Evolutionary conservation across 495 filamentous ascomycete genomes (phyloP), one percentile per base, ranked within the genome.

Genomic region (Endocarpon pusillum): DNA sequence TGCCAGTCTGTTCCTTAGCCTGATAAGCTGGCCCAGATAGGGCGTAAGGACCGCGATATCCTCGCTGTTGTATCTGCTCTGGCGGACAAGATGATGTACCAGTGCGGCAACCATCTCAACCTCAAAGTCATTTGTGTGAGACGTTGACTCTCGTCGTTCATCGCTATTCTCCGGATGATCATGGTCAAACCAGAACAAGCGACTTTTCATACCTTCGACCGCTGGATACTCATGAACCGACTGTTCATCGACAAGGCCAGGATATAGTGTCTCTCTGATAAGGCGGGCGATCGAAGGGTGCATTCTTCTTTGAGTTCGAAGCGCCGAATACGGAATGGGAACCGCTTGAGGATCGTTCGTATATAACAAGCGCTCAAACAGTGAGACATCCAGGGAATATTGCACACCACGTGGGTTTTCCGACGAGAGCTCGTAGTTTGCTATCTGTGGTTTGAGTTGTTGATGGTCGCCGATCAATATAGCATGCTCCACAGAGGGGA

Each of bases 11-110:
- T 55, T 51, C 4, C 64, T 58, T 19, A 89, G 57, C 23, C 64
- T 67, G 20, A 68, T 62, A 4, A 91, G 54, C 44, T 92, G 82
- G 7, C 77, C 75, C 5, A 75, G 49, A 42, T 85, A 84, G 0
- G 78, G 83, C 1, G 81, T 85, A 1, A 91, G 41, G 6, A 92
- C 71, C 2, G 81, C 79, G 47, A 92, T 86, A 32, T 91, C 78
- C 0, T 62, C 58, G 1, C 44, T 52, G 22, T 44, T n/a, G 41
- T 87, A 87, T 1, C 43, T 44, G 3, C 78, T 76, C 43, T 91
- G 81, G 1, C 57, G 57, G n/a, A 81, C 54, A 6, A 92, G 61
- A 50, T 92, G 80, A 2, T 62, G 63, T 2, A 89, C 73, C 1
- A 91, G 52, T 7, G 70, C 59, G 23, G 61, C 55, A 0, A 64